phyloP scores from a whole-genome alignment of 371 early-diverging fungal species.

The Batkoa obscura region DNA sequence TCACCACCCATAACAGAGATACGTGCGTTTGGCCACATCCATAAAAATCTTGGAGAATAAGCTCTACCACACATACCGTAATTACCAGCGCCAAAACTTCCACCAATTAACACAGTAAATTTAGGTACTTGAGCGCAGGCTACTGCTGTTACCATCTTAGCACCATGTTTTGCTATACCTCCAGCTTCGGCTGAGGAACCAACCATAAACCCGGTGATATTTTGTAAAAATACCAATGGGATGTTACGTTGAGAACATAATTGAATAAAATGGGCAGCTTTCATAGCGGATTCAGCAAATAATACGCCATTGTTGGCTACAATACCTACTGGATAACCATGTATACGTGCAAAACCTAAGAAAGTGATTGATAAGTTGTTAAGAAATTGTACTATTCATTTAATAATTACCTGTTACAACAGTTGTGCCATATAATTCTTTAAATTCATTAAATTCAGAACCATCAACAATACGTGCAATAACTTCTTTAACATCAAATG shows the following conservation, averaged over 20 bases:
- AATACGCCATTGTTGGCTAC: constrained; percentile 96
- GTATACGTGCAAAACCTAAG: constrained; percentile 74
- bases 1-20: constrained; percentile 98
- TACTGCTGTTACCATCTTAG: constrained; percentile 93
- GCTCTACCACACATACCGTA: constrained; percentile 98
- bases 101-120: constrained; percentile 84
- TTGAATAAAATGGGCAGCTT: constrained; percentile 95
- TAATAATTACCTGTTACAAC: constrained; percentile 58
- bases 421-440: constrained; percentile 80
- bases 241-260: constrained; percentile 86
- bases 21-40: constrained; percentile 92
- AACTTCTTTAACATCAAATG: constrained; percentile 85
- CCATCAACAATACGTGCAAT: constrained; percentile 95
- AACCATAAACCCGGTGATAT: constrained; percentile 97
- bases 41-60: constrained; percentile 81
- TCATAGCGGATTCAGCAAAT: constrained; percentile 87
- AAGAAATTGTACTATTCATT: not conserved
- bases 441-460: constrained; percentile 85
- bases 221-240: constrained; percentile 89
- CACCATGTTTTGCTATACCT: constrained; percentile 96
- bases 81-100: constrained; percentile 87
- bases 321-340: constrained; percentile 89
- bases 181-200: constrained; percentile 90
- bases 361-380: not conserved
- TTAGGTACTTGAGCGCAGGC: constrained; percentile 86